These are phyloP conservation scores for Ceriops decandra DNA, from an alignment of 345 rosid species.

Conservation along the genomic window DNA sequence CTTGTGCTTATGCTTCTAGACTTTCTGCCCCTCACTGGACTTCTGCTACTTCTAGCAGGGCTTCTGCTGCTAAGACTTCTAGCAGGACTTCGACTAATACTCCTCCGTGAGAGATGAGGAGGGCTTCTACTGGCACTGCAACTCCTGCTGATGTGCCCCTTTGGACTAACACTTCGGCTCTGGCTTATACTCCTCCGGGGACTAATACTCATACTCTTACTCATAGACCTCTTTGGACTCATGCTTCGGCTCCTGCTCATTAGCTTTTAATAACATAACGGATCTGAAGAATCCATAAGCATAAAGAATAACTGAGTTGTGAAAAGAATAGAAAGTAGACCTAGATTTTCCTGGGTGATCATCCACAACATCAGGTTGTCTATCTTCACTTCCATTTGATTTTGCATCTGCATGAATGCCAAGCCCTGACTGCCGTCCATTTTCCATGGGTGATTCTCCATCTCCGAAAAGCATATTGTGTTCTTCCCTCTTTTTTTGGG, in stretches of 20 bases:
- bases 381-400: conserved; percentile 57
- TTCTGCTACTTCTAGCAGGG: conserved; percentile 37
- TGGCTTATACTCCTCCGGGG: conserved; percentile 62
- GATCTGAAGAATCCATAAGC: conserved; percentile 37
- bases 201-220: conserved; percentile 83
- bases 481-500: conserved; percentile 38
- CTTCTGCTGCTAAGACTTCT: conserved; percentile 49
- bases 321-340: conserved; percentile 48
- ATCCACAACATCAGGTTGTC: conserved; percentile 79
- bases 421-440: conserved; percentile 55
- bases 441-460: conserved; percentile 48
- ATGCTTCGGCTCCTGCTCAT: conserved; percentile 88
- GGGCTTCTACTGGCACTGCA: conserved; percentile 33
- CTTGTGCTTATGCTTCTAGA: conserved; percentile 31
- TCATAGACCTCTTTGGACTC: conserved; percentile 73
- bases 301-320: conserved; percentile 39
- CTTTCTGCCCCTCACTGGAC: conserved; percentile 29
- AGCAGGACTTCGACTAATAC: conserved; percentile 48
- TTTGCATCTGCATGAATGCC: conserved; percentile 40
- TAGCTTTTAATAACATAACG: conserved; percentile 49
- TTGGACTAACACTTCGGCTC: conserved; percentile 66
- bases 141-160: conserved; percentile 35
- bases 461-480: conserved; percentile 40
- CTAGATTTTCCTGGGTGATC: conserved; percentile 88
- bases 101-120: conserved; percentile 29